Evolutionary conservation across 2,329 filamentous ascomycete genomes (phyloP).

Genomic region (Stagonosporopsis vannaccii): DNA sequence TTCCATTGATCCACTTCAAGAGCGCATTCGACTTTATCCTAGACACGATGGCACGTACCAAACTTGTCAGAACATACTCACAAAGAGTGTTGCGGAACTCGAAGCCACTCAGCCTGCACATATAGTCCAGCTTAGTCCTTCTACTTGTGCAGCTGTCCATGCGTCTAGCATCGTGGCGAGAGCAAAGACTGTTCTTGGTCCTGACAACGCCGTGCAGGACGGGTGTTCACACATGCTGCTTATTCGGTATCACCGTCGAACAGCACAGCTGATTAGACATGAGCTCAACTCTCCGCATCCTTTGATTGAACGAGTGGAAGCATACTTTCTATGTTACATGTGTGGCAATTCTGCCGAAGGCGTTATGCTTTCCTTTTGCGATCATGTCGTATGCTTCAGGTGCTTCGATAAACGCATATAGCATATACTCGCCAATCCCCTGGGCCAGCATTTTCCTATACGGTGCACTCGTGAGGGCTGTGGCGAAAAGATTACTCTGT

Average conservation of each 20-base stretch:
- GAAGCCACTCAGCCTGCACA: not conserved
- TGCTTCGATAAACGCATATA: not conserved
- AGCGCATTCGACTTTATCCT: not conserved
- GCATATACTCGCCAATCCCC: not conserved
- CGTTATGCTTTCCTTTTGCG: not conserved
- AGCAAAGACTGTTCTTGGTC: not conserved
- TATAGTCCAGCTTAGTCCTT: not conserved
- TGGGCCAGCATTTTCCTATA: not conserved
- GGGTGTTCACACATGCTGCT: not conserved
- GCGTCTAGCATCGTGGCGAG: not conserved
- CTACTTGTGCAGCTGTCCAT: not conserved
- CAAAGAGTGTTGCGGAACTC: not conserved
- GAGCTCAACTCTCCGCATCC: not conserved
- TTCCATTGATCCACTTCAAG: not conserved
- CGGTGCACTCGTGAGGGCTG: not conserved
- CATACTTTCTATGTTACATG: not conserved
- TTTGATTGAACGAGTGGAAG: not conserved
- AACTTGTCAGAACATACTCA: not conserved
- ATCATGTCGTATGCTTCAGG: not conserved
- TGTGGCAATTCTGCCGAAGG: not conserved
- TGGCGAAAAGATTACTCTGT: not conserved
- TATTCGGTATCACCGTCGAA: not conserved
- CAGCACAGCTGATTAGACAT: not conserved
- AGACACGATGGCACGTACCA: not conserved
- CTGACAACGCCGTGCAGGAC: not conserved